These are phyloP conservation scores for Juglanconis juglandina DNA, from an alignment of 2,329 filamentous ascomycete genomes.

Conservation along the genomic window DNA sequence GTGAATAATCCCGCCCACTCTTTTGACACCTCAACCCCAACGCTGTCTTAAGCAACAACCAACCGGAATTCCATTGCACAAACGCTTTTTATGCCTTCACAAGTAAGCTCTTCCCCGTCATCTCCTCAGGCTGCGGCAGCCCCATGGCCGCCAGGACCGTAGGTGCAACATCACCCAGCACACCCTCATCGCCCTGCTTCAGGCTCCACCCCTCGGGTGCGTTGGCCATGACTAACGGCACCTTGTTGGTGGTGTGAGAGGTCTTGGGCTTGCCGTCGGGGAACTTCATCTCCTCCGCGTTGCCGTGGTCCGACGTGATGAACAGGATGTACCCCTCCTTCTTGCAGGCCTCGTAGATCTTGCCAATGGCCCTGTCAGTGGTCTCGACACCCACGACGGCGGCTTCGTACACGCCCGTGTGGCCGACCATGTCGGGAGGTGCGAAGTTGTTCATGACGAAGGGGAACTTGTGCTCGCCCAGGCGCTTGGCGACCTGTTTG, in stretches of 20 bases:
- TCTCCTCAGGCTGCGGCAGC: slow-evolving; percentile 82
- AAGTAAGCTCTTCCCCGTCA: slow-evolving; percentile 83
- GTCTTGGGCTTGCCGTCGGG: slow-evolving; percentile 95
- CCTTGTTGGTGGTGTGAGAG: slow-evolving; percentile 95
- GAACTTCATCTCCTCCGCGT: slow-evolving; percentile 99
- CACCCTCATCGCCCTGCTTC: slow-evolving; percentile 71
- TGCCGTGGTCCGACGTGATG: slow-evolving; percentile 94
- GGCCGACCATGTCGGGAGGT: slow-evolving; percentile 97
- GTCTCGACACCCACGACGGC: slow-evolving; percentile 79
- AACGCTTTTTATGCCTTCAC: slow-evolving; percentile 56
- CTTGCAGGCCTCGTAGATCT: slow-evolving; percentile 91
- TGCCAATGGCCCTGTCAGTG: slow-evolving; percentile 90
- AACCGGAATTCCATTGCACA: neutral
- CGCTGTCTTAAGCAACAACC: neutral
- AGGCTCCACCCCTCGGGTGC: slow-evolving; percentile 85
- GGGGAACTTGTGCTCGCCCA: slow-evolving; percentile 80
- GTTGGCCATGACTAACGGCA: slow-evolving; percentile 97
- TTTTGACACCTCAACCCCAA: neutral
- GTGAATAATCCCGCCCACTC: too few relatives aligned
- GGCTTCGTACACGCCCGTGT: slow-evolving; percentile 95
- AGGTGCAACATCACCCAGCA: slow-evolving; percentile 97
- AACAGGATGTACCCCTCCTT: slow-evolving; percentile 90
- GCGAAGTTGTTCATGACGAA: slow-evolving; percentile 99
- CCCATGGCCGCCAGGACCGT: slow-evolving; percentile 90
- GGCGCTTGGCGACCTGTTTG: slow-evolving; percentile 82